A percentile compares a stretch with the other conserved stretches of the same genome.
These are phyloP conservation scores for Kodamaea lidongshanica DNA, from an alignment of 805 yeast genomes.

Conservation along the genomic window DNA sequence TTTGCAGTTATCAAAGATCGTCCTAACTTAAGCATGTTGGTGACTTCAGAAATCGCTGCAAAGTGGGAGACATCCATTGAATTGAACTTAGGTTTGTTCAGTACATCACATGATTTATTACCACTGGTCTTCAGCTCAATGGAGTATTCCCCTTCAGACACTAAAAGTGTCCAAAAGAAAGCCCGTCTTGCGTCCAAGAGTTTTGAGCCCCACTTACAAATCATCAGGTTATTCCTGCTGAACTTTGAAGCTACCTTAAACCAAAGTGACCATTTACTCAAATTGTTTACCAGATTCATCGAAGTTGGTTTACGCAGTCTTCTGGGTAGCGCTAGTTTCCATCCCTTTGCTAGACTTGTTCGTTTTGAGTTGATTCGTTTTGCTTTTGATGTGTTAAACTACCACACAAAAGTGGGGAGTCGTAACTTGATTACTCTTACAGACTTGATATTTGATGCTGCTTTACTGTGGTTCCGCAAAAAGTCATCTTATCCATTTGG, in stretches of 20 bases:
- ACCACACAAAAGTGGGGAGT: conserved; percentile 47
- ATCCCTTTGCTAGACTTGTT: conserved; percentile 71
- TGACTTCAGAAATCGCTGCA: conserved; percentile 62
- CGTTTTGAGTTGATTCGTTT: conserved; percentile 71
- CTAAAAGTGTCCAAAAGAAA: conserved; percentile 45
- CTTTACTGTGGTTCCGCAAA: conserved; percentile 71
- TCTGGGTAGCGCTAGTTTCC: conserved; percentile 60
- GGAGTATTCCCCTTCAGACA: conserved; percentile 87
- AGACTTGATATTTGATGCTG: conserved; percentile 53
- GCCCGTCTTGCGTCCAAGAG: conserved; percentile 44
- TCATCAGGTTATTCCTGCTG: conserved; percentile 64
- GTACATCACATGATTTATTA: conserved; percentile 45
- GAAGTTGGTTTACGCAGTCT: conserved; percentile 49
- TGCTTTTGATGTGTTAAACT: conserved; percentile 56
- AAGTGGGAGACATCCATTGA: conserved; percentile 66
- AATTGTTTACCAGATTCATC: conserved; percentile 58
- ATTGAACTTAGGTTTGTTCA: conserved; percentile 57
- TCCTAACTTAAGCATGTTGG: conserved; percentile 48
- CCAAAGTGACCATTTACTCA: conserved; percentile 64
- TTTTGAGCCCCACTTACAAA: conserved; percentile 61
- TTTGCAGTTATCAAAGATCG: conserved; percentile 65
- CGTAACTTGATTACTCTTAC: conserved; percentile 42
- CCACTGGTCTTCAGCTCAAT: conserved; percentile 63
- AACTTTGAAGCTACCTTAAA: conserved; percentile 74
- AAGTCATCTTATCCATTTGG: conserved; percentile 76